Evolutionary conservation across 495 filamentous ascomycete species (phyloP).

Genomic region (Penicillium cinerascens): DNA sequence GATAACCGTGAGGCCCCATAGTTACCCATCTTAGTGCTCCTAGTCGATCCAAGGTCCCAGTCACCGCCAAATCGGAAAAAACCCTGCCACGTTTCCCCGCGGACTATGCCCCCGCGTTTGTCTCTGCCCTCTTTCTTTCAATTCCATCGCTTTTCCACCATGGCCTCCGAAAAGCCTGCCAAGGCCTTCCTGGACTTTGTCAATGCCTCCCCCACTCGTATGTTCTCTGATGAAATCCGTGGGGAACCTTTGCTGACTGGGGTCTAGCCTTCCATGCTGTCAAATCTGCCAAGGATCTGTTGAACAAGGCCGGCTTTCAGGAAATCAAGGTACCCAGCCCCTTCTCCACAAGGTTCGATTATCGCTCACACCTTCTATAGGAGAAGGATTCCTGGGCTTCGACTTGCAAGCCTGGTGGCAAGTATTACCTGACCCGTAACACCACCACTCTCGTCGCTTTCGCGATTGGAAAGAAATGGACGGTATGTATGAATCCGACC

Average conservation of each 20-base stretch:
- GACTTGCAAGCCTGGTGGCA: conserved; percentile 77
- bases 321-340: conserved; percentile 61
- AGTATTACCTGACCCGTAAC: conserved; percentile 95
- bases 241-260: conserved; percentile 19
- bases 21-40: background rate
- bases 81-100: conserved; percentile 5
- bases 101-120: conserved; percentile 15
- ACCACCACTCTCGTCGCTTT: conserved; percentile 92
- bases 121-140: conserved; percentile 8
- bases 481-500: conserved; percentile 37
- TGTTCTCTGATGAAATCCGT: conserved; percentile 20
- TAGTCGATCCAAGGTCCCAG: background rate
- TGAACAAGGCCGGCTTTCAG: conserved; percentile 78
- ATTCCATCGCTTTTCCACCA: conserved; percentile 34
- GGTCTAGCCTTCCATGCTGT: conserved; percentile 89
- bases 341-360: background rate
- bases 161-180: conserved; percentile 62
- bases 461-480: conserved; percentile 88
- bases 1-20: background rate
- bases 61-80: conserved; percentile 20
- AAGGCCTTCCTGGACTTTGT: conserved; percentile 90
- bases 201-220: conserved; percentile 93
- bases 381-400: conserved; percentile 88
- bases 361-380: conserved; percentile 30
- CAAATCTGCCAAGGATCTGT: conserved; percentile 65